Percentiles rank a stretch among this genome's conserved stretches.
Conservation (phyloP, 768 basidiomycete species). For the Pisolithus albus region DNA sequence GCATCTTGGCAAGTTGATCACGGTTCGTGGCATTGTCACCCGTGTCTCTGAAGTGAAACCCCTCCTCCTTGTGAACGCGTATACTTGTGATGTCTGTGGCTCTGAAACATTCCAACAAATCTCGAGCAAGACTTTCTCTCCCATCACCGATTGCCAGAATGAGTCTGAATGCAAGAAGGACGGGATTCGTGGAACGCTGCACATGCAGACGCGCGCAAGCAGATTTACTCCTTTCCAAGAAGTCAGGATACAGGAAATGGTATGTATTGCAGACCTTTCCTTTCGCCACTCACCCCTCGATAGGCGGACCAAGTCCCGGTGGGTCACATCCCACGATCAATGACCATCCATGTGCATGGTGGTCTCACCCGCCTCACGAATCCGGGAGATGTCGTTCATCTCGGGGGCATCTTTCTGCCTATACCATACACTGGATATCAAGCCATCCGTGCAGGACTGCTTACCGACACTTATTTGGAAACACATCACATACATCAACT, state of each 20-base stretch:
- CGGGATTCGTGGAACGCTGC: conserved; percentile 78
- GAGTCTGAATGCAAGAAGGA: conserved; percentile 81
- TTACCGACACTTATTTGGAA: conserved; percentile 97
- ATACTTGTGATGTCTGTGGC: conserved; percentile 96
- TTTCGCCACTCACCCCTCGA: conserved; percentile 3
- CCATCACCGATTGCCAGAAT: conserved; percentile 84
- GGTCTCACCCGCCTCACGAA: conserved; percentile 84
- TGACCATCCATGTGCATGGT: conserved; percentile 94
- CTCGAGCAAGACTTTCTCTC: conserved; percentile 82
- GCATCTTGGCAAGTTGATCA: conserved; percentile 90
- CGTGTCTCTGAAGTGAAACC: conserved; percentile 99
- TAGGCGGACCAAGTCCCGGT: conserved; percentile 99
- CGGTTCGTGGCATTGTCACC: conserved; percentile 95
- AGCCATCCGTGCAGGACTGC: conserved; percentile 90
- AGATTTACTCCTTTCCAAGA: conserved; percentile 98
- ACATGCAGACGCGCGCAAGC: conserved; percentile 98
- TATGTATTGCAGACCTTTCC: conserved; percentile 23
- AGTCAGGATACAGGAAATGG: conserved; percentile 99
- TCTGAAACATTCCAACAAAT: conserved; percentile 99
- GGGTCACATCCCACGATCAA: conserved; percentile 96
- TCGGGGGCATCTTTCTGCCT: conserved; percentile 96
- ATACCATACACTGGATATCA: conserved; percentile 97
- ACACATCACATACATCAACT: conserved; percentile 85
- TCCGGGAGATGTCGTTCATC: conserved; percentile 91
- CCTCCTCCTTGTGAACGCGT: conserved; percentile 92